Evolutionary conservation across 345 rosid genomes (phyloP).

Genomic region (Eucalyptus decipiens): DNA sequence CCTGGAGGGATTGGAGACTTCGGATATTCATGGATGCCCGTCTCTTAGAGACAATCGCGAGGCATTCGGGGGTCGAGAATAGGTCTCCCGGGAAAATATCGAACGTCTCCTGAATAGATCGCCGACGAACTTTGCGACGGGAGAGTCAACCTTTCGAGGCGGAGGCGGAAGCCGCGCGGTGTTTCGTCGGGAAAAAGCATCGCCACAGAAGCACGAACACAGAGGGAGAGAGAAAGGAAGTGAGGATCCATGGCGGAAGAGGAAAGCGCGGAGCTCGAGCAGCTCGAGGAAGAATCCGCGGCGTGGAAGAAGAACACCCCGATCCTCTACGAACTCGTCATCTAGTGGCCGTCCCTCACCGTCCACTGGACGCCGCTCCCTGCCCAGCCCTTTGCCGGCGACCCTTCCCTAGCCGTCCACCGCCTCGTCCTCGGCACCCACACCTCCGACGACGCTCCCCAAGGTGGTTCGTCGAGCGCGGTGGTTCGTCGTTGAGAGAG

Average conservation of each 20-base stretch:
- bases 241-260: conserved; percentile 24
- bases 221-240: not conserved
- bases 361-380: conserved; percentile 71
- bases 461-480: not conserved
- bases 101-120: rapidly evolving
- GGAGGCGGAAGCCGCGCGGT: no score
- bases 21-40: not conserved
- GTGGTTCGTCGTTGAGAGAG: no score
- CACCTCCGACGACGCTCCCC: conserved; percentile 47
- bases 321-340: conserved; percentile 67
- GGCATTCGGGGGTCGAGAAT: no score
- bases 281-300: conserved; percentile 68
- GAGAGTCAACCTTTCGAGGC: no score
- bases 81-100: no score
- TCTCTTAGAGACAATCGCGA: not conserved
- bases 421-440: conserved; percentile 72
- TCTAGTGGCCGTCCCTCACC: conserved; percentile 92
- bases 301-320: conserved; percentile 89
- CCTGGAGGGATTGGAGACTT: not conserved
- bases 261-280: conserved; percentile 17
- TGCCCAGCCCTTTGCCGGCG: not conserved
- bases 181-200: not conserved
- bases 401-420: conserved; percentile 43
- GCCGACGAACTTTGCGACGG: rapidly evolving
- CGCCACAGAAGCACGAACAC: not conserved